Evolutionary conservation across 805 yeast genomes (phyloP).

Genomic region (Metschnikowia peoriensis): DNA sequence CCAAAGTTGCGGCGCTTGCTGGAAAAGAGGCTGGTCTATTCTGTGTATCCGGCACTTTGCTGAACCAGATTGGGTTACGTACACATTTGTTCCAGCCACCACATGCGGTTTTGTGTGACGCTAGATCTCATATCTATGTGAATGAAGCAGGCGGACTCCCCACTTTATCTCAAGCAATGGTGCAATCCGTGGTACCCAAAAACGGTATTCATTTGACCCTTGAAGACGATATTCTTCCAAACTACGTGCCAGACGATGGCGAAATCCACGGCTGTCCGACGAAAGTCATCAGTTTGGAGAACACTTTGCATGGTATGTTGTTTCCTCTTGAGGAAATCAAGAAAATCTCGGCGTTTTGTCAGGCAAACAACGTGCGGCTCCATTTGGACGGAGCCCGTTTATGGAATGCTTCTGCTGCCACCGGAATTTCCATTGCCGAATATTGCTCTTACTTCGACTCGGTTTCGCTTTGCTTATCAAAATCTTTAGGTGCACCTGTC

Average conservation of each 20-base stretch:
- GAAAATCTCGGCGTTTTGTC: constrained; percentile 35
- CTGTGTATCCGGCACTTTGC: constrained; percentile 43
- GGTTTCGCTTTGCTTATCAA: constrained; percentile 43
- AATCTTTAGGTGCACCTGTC: constrained; percentile 43
- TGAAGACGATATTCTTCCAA: constrained; percentile 37
- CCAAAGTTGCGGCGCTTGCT: constrained; percentile 32
- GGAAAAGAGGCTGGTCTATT: constrained; percentile 41
- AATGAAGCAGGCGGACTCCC: constrained; percentile 46
- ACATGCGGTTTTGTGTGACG: constrained; percentile 38
- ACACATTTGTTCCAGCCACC: constrained; percentile 43
- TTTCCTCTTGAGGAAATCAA: constrained; percentile 40
- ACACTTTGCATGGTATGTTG: constrained; percentile 43
- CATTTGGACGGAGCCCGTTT: constrained; percentile 46
- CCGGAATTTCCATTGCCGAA: constrained; percentile 39
- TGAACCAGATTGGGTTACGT: constrained; percentile 41
- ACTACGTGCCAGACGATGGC: constrained; percentile 42
- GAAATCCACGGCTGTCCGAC: constrained; percentile 47
- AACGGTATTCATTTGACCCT: constrained; percentile 37
- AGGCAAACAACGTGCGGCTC: constrained; percentile 30
- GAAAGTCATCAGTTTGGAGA: constrained; percentile 42
- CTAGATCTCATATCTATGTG: constrained; percentile 35
- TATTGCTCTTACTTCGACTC: constrained; percentile 41
- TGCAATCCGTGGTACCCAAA: constrained; percentile 35
- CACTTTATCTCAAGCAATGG: constrained; percentile 43
- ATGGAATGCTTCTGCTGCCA: constrained; percentile 43